Conservation (phyloP, 139 green algal species). For the Closterium sp. region DNA sequence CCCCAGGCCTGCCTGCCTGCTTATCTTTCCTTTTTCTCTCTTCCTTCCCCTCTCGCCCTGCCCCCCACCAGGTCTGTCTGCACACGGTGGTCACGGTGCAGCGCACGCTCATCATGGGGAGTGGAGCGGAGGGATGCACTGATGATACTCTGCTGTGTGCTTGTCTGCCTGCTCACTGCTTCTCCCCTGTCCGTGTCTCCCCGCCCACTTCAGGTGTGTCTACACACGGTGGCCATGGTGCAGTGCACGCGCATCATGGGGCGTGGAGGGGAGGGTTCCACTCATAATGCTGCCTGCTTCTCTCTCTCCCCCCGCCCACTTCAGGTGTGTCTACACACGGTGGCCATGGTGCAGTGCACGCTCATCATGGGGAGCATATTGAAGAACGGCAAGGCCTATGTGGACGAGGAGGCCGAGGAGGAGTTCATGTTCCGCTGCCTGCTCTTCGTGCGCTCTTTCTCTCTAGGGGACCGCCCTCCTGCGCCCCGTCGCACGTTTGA, state of each 20-base stretch:
- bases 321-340: conserved; percentile 55
- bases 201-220: conserved; percentile 27
- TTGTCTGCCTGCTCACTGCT: too few relatives aligned
- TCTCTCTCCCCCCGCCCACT: not conserved
- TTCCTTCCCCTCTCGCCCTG: too few relatives aligned
- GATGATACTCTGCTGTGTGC: too few relatives aligned
- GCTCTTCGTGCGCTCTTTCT: conserved; percentile 46
- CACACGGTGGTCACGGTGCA: conserved; percentile 54
- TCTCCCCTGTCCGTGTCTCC: too few relatives aligned
- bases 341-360: conserved; percentile 55
- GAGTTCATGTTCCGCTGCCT: conserved; percentile 54
- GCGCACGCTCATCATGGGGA: conserved; percentile 31
- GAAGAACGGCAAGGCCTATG: conserved; percentile 60
- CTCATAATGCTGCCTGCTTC: conserved; percentile 14
- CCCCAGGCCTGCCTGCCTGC: too few relatives aligned
- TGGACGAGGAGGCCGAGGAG: conserved; percentile 60
- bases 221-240: conserved; percentile 58
- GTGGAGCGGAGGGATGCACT: too few relatives aligned
- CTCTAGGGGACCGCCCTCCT: conserved; percentile 23
- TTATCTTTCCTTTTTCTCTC: too few relatives aligned
- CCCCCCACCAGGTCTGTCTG: conserved; percentile 38
- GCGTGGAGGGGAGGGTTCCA: conserved; percentile 54
- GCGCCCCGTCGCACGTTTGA: conserved; percentile 40
- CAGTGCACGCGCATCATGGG: conserved; percentile 56
- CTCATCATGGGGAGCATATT: conserved; percentile 58